Evolutionary conservation across 495 filamentous ascomycete species (phyloP), one percentile per base, ranked within the genome.

Genomic region (Aspergillus campestris): DNA sequence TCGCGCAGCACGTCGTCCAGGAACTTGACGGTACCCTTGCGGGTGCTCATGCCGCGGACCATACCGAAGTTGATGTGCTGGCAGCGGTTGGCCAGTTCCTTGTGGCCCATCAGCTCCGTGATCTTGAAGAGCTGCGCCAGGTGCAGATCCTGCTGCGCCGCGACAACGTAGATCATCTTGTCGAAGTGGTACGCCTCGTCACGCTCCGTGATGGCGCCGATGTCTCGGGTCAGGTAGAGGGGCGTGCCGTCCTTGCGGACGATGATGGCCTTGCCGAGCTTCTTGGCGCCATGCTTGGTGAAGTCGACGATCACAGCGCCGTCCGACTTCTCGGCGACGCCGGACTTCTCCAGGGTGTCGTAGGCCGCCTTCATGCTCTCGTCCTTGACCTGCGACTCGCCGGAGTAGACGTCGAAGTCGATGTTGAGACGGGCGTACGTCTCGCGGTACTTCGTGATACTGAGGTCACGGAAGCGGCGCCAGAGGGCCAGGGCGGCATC

Each of bases 281-380:
- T 83, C 65, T 81, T 82, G 27, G 71, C 71, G 29, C 66, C 71
- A 48, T 88, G 79, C 62, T 90, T 88, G 40, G 77, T 76, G 51
- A 98, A 86, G 62, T 98, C 85, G 45, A 95, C 81, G 50, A 96
- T 86, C 40, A 87, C 71, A 34, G 92, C 92, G 33, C 92, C 92
- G 30, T 96, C 80, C 30, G 88, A 90, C 56, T 86, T 78, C 62
- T 90, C 82, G 0, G 83, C 81, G 28, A 95, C 77, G 9, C 80
- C 78, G 51, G 77, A 79, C 44, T 86, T 79, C 58, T 78, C 72
- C 76, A 96, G 80, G 18, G 70, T 61, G 42, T 73, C 57, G 44
- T 69, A 68, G 28, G 79, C 83, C 11, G 78, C 72, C 43, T 69
- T 68, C 87, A 98, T 95, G 50, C 79, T 80, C 58, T 87, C 86